Evolutionary conservation across 768 basidiomycete species (phyloP), one percentile per base, ranked within the genome.

Genomic region (Podaxis mareebaensis): DNA sequence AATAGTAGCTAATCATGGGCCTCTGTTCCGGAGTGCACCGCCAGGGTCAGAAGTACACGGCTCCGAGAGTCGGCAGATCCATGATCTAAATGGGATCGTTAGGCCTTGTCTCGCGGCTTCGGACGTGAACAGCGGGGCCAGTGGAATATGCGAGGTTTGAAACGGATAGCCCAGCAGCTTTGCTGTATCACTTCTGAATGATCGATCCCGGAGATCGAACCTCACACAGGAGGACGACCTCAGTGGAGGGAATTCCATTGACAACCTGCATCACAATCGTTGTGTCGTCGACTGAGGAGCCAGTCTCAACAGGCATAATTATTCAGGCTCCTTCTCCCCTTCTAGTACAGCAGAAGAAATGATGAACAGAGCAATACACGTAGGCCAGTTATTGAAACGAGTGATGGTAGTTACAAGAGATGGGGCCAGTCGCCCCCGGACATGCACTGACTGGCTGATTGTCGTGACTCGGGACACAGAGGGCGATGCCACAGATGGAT

Each of bases 11-110:
- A 59, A 59, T 59, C 58, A 59, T 15, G 17, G 15, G 20, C 5
- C 4, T 59, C 26, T 59, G 58, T 59, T 59, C 58, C 58, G 58
- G 44, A 15, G 46, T 49, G 28, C 44, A 51, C 20, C 48, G 57
- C 44, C 58, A 59, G 58, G 58, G 58, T 59, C 48, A 59, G 30
- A 59, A 51, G 13, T 49, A 3, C 36, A 17, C 44, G 44, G 58
- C 48, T 48, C 58, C 44, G 58, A 42, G 22, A 22, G 38, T 22
- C 39, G 22, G 20, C 15, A 13, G 54, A 39, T 30, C 38, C 22
- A 4, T 24, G 13, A 24, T 40, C 10, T 53, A 39, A 40, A 20
- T 56, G 38, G 36, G 22, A 15, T 20, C 22, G 20, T 38, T n/a
- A 12, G 4, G 10, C 22, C 36, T 40, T 56, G 22, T 39, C 33